phyloP scores from a whole-genome alignment of 306 rosid genomes.

The Fagus crenata region DNA sequence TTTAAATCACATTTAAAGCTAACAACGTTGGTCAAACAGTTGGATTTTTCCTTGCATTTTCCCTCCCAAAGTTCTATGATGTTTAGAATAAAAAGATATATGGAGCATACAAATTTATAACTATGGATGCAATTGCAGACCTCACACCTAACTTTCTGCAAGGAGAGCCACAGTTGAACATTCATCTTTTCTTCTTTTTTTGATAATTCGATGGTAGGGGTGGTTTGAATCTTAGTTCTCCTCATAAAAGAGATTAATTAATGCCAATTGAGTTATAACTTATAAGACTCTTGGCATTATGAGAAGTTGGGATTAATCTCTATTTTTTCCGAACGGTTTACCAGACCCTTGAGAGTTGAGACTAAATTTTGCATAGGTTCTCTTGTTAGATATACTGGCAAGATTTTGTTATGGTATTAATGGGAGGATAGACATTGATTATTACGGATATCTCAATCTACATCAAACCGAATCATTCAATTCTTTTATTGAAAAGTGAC shows the following conservation, averaged over 20 bases:
- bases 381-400: not conserved
- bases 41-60: not conserved
- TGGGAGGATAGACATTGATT: not conserved
- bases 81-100: not conserved
- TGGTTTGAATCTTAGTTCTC: too few relatives aligned
- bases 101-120: not conserved
- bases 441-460: not conserved
- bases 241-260: too few relatives aligned
- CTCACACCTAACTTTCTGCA: not conserved
- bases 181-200: not conserved
- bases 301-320: not conserved
- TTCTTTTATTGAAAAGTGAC: not conserved
- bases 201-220: too few relatives aligned
- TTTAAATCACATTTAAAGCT: constrained; percentile 19
- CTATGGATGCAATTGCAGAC: constrained; percentile 1
- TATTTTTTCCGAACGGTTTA: not conserved
- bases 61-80: not conserved
- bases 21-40: not conserved
- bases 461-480: not conserved
- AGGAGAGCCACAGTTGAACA: not conserved
- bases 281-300: not conserved
- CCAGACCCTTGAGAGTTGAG: not conserved
- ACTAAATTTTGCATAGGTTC: not conserved
- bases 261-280: too few relatives aligned
- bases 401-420: not conserved